Evolutionary conservation across 305 asterid genomes (phyloP).

Genomic region (Fraxinus sp.): DNA sequence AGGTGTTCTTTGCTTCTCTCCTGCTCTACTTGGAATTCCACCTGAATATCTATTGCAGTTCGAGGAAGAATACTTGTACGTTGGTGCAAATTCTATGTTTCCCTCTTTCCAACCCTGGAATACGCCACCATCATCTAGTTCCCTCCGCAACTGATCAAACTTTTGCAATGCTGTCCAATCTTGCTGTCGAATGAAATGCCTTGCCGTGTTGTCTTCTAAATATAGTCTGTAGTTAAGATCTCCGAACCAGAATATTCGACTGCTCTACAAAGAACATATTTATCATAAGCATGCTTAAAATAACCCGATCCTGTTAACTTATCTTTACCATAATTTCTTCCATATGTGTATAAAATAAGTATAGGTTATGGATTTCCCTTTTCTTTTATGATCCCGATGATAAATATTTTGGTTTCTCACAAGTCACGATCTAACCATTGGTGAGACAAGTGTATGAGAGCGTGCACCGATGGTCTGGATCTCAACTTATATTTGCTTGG

Average conservation of each 20-base stretch:
- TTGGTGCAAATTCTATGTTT: constrained; percentile 81
- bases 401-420: neutral
- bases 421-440: neutral
- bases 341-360: neutral
- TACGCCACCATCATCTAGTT: constrained; percentile 72
- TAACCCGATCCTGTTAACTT: constrained; percentile 1
- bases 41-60: constrained; percentile 83
- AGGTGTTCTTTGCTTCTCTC: constrained; percentile 95
- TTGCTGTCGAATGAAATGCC: constrained; percentile 62
- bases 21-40: constrained; percentile 61
- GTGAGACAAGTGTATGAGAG: neutral
- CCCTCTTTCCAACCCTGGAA: constrained; percentile 95
- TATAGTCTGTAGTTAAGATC: constrained; percentile 90
- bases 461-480: neutral
- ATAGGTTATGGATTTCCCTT: neutral
- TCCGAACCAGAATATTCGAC: constrained; percentile 93
- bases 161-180: constrained; percentile 73
- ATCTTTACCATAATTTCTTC: neutral
- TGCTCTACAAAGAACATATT: constrained; percentile 45
- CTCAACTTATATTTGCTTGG: neutral
- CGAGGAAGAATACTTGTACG: constrained; percentile 80
- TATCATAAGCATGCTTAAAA: constrained; percentile 4
- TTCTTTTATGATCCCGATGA: neutral
- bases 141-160: constrained; percentile 79
- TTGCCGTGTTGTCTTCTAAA: constrained; percentile 74